Base-by-base conservation (phyloP, 768 basidiomycete genomes). In the Boletellus ananiceps region DNA sequence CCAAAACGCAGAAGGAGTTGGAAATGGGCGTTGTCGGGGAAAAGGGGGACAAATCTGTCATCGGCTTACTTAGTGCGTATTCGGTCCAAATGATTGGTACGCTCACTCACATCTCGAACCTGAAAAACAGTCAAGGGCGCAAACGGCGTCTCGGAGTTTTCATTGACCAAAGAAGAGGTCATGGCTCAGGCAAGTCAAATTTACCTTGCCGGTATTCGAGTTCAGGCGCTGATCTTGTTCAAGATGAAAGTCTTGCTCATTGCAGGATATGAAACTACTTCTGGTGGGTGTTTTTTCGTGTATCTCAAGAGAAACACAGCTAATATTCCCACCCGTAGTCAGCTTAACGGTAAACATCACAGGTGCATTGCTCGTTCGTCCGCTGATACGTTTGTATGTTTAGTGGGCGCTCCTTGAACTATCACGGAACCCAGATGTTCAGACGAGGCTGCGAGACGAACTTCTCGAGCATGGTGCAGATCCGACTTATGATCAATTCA, bases 401-500 rank as follows among this genome's bases (percentile, higher is more conserved):
- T 16, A 18, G 18, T 18, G 82, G 80, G 74, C 21, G 8, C 13
- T 44, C 3, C 8, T 82, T 14, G 81, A 82, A 51, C 71, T 83
- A 1, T 71, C 69, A 2, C 70, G 68, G 18, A 59, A 77, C 46
- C 72, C 66, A 0, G 70, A 77, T 12, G 65, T 69, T 5, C 82
- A 84, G 57, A 58, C 67, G 8, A 73, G 66, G 38, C 62, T 83
- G 7, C 74, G 81, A 34, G 66, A 75, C 1, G 81, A 84, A 46
- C 69, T 84, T 7, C 46, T 69, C 2, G 62, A 67, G 21, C 73
- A 75, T 47, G 61, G 55, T 13, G 40, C 54, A 21, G 81, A 83
- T 57, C 77, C 80, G 14, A 74, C 74, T 1, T 81, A 74, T 62
- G 80, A 82, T 23, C 71, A 81, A 51, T 69, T 83, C 1, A 69